Conservation (phyloP, 1,139 yeast species). For the Spathaspora jeffriesii region DNA sequence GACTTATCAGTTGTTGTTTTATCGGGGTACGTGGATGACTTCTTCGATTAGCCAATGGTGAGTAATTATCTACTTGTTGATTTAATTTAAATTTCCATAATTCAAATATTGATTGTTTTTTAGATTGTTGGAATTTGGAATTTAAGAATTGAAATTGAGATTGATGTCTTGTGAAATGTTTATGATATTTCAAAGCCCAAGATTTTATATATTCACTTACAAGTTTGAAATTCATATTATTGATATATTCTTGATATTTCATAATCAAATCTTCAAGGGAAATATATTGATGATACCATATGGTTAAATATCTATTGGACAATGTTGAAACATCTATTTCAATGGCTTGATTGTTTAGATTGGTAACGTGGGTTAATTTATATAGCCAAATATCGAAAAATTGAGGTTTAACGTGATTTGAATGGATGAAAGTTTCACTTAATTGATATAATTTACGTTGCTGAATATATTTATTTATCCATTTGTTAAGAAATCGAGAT, state of each 20-base stretch:
- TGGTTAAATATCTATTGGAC: conserved; percentile 27
- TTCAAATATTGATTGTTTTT: conserved; percentile 32
- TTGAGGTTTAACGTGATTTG: background rate
- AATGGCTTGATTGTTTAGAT: conserved; percentile 13
- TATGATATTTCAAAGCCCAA: conserved; percentile 42
- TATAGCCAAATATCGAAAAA: conserved; percentile 10
- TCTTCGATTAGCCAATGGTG: conserved; percentile 36
- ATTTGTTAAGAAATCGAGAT: conserved; percentile 1
- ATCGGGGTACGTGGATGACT: conserved; percentile 4
- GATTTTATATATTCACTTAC: conserved; percentile 27
- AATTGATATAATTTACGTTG: background rate
- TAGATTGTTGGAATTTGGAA: conserved; percentile 31
- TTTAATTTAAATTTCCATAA: conserved; percentile 33
- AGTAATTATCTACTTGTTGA: conserved; percentile 21
- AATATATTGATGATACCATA: conserved; percentile 36
- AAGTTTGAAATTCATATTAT: conserved; percentile 26
- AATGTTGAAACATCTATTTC: conserved; percentile 21
- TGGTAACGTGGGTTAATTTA: conserved; percentile 8
- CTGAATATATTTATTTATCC: conserved; percentile 2
- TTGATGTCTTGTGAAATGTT: conserved; percentile 31
- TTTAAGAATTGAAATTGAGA: conserved; percentile 38
- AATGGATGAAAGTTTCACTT: background rate
- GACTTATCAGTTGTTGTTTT: conserved; percentile 28
- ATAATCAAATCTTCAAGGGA: conserved; percentile 25
- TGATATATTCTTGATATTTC: conserved; percentile 28